Evolutionary conservation across 2,329 filamentous ascomycete species (phyloP), one percentile per base, ranked within the genome.

Genomic region (Hypoxylon rubiginosum): DNA sequence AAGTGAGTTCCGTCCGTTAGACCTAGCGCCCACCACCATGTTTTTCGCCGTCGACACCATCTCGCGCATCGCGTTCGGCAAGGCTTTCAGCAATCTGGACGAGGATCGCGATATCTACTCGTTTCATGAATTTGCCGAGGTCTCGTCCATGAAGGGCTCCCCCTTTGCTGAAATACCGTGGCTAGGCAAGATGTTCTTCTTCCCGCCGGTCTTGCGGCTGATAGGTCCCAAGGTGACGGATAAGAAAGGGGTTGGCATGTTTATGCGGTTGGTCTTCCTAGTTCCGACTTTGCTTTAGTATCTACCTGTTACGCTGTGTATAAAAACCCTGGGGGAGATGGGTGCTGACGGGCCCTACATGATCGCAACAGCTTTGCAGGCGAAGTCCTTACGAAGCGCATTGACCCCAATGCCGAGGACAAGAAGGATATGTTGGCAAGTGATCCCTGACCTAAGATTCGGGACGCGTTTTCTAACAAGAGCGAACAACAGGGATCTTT

Each of bases 31-130:
- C 30, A 39, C 64, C 11, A 39, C 68, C 8, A 60, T 52, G 43
- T 67, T 65, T 26, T 75, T 72, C 32, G 68, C 71, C 24, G 49
- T 74, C 11, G 73, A 75, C 34, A 60, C 69, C 6, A 74, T 75
- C 24, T 72, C 73, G 1, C 63, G 62, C 7, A 43, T 67, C 45
- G 70, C 69, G 3, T 72, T 72, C 11, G 73, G 73, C 10, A 64
- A 71, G 34, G 72, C 72, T 28, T 74, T 75, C 50, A 72, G 73
- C 4, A 70, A 67, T 39, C 51, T 74, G 13, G 56, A 59, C 15
- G 62, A 51, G 4, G 67, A 72, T 30, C 50, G 58, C 7, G 72
- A 74, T 26, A 50, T 72, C 9, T 63, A 68, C 41, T 66, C 58
- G 2, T 74, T n/a, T 41, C 39, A 74, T 51, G 61, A 62, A 13